phyloP scores from a whole-genome alignment of 2,329 filamentous ascomycete species.

The Sporothrix inflata region DNA sequence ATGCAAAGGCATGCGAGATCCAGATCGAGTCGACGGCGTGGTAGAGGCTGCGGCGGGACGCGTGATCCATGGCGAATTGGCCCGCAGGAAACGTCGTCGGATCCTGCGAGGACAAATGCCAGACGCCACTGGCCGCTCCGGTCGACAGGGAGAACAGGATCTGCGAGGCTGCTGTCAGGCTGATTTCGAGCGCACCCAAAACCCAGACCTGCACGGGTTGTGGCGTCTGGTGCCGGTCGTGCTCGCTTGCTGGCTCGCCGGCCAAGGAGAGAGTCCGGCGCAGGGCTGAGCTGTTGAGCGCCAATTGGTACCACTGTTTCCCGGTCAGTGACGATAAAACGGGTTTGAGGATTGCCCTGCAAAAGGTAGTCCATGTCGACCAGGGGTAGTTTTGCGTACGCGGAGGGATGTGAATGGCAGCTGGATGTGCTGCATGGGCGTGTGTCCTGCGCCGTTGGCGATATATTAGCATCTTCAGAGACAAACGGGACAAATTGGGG shows the following conservation, averaged over 20 bases:
- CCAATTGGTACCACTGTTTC: conserved; percentile 17
- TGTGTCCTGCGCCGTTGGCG: not conserved
- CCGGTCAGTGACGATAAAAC: too few species aligned
- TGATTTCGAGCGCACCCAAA: conserved; percentile 11
- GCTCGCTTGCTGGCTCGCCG: not conserved
- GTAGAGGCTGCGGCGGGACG: not conserved
- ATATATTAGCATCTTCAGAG: not conserved
- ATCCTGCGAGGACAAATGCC: conserved; percentile 1
- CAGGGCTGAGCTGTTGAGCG: conserved; percentile 8
- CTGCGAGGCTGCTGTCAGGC: conserved; percentile 8
- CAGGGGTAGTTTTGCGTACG: not conserved
- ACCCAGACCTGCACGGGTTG: conserved; percentile 12
- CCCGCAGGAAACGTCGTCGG: conserved; percentile 7
- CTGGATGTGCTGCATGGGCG: conserved; percentile 24
- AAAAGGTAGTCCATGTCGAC: too few species aligned
- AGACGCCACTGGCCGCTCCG: not conserved
- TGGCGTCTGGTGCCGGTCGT: not conserved
- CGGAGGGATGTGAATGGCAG: conserved; percentile 17
- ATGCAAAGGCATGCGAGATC: conserved; percentile 12
- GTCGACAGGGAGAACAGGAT: conserved; percentile 11
- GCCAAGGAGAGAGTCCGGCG: not conserved
- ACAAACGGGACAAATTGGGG: not conserved
- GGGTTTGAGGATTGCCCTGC: too few species aligned
- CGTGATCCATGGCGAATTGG: not conserved
- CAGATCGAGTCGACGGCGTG: conserved; percentile 23